These are phyloP conservation scores for Metarhizium robertsii DNA, from an alignment of 2,329 filamentous ascomycete species.

Conservation along the genomic window DNA sequence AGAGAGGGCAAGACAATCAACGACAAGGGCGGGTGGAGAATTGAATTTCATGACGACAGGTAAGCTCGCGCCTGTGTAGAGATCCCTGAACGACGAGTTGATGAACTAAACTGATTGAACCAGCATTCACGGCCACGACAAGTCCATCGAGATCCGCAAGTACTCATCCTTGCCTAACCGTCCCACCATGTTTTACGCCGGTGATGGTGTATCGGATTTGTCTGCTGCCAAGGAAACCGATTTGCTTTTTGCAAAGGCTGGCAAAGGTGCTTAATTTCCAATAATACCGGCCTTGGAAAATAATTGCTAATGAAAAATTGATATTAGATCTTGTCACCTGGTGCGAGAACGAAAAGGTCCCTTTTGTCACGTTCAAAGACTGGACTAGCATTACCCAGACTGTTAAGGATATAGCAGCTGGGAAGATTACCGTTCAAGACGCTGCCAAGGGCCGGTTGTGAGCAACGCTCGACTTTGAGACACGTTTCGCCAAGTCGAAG, in stretches of 20 bases:
- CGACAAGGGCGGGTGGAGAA: slow-evolving; percentile 75
- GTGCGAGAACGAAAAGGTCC: slow-evolving; percentile 74
- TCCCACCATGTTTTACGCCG: slow-evolving; percentile 86
- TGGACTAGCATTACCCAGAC: slow-evolving; percentile 71
- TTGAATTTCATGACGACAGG: slow-evolving; percentile 82
- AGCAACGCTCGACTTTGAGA: neutral
- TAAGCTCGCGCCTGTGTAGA: slow-evolving; percentile 21
- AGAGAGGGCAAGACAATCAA: slow-evolving; percentile 62
- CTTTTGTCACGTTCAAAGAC: slow-evolving; percentile 80
- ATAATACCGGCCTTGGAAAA: neutral
- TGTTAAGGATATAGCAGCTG: slow-evolving; percentile 67
- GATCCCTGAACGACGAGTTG: neutral
- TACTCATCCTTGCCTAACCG: slow-evolving; percentile 70
- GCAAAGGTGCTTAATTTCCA: slow-evolving; percentile 52
- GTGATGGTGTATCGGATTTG: slow-evolving; percentile 87
- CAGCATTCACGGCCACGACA: slow-evolving; percentile 90
- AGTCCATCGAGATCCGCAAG: slow-evolving; percentile 81
- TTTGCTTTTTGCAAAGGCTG: slow-evolving; percentile 86
- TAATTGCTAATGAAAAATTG: slow-evolving; percentile 4
- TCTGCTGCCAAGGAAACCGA: slow-evolving; percentile 90
- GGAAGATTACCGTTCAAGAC: slow-evolving; percentile 60
- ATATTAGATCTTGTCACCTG: slow-evolving; percentile 70
- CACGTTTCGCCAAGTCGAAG: too few relatives aligned
- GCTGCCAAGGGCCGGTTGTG: slow-evolving; percentile 46
- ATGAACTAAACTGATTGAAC: neutral